Evolutionary conservation across 768 basidiomycete species (phyloP).

Genomic region (Serendipita sp.): DNA sequence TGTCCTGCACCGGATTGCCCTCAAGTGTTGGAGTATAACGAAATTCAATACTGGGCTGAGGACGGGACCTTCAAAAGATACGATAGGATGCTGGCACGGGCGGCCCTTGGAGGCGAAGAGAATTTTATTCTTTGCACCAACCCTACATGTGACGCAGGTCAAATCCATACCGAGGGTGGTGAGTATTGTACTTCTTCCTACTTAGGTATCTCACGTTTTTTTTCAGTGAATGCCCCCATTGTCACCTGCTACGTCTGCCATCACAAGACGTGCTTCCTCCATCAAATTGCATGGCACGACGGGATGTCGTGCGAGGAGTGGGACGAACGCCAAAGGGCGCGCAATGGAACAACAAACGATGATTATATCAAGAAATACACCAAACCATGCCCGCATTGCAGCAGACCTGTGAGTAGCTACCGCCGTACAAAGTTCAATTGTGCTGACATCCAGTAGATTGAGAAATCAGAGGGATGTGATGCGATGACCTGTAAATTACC

Average conservation of each 20-base stretch:
- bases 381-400: not conserved
- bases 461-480: not conserved
- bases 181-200: not conserved
- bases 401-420: not conserved
- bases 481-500: slow-evolving; percentile 1
- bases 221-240: not conserved
- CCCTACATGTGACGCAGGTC: not conserved
- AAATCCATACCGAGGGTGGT: slow-evolving; percentile 1
- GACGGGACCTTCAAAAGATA: not conserved
- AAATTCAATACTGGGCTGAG: not conserved
- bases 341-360: not conserved
- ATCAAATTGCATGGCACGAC: slow-evolving; percentile 1
- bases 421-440: not conserved
- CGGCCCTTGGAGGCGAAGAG: not conserved
- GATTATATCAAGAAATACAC: slow-evolving; percentile 1
- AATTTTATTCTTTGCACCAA: not conserved
- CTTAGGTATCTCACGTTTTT: too few relatives aligned
- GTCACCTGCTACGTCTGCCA: slow-evolving; percentile 4
- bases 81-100: not conserved
- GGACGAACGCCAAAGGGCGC: not conserved
- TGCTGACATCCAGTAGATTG: not conserved
- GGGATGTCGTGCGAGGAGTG: not conserved
- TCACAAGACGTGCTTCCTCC: not conserved
- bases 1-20: not conserved
- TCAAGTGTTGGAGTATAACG: not conserved